Base-by-base conservation (phyloP, 2,329 filamentous ascomycete genomes). In the Ceratocystis smalleyi region DNA sequence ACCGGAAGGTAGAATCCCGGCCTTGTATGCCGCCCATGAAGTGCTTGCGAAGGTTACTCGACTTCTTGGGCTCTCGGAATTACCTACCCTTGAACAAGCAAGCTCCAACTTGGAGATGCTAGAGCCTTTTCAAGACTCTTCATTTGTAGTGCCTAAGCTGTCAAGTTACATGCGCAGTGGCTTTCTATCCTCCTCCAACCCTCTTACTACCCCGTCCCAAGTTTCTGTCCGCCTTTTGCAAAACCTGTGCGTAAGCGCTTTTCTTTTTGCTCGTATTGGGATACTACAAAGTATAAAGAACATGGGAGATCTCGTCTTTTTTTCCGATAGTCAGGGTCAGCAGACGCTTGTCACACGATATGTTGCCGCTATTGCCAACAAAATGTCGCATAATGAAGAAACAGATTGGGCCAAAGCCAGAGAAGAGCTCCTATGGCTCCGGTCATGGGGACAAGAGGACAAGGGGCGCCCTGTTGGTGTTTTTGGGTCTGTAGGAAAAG, bases 391-490 rank as follows among this genome's bases (percentile, higher is more conserved):
- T 67, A 79, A 78, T 43, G 83, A 88, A 63, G 84, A 88, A 66
- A 78, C 78, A 43, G 83, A 81, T 67, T 88, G 86, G 85, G 75
- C 78, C 30, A 77, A 75, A 63, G 79, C 81, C 12, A 79, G 87
- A 65, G 80, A 80, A 51, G 83, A 86, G 69, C 73, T 91, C 7
- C 71, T 90, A 3, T 92, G 88, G 88, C 77, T 92, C 35, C 83
- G 84, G 70, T 80, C 81, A 69, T 91, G 88, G 88, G 85, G 85
- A 43, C 77, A 78, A 27, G 77, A 81, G 2, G 49, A 68, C 2
- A 68, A 54, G 3, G 49, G 62, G 12, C 75, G 75, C 45, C 81
- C 85, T 24, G 75, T 83, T 8, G 87, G 88, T 24, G 75, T 87
- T 1, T 79, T 86, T 66, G 83, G 85, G 1, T 80, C 79, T 67